A percentile compares a stretch with the other conserved stretches of the same genome.
Conservation (phyloP, 176 grass and related monocot species). For the Raddia guianensis region DNA sequence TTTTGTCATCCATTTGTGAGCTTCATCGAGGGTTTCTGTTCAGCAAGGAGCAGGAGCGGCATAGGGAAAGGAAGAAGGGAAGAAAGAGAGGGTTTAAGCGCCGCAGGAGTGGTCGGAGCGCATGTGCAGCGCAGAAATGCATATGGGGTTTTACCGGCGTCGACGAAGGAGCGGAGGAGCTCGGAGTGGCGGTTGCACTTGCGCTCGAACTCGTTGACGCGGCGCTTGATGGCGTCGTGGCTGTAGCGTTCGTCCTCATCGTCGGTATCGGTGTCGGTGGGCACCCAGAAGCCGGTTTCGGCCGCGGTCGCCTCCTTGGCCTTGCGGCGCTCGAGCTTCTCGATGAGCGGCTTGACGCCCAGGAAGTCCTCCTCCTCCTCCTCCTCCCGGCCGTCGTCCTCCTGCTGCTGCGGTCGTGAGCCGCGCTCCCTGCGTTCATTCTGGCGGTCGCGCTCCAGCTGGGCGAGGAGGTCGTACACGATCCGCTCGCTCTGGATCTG, state of each 20-base stretch:
- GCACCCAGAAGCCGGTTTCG: conserved; percentile 61
- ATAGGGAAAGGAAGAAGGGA: no score
- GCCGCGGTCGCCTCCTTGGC: conserved; percentile 37
- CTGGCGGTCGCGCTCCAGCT: conserved; percentile 67
- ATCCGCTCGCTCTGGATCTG: conserved; percentile 32
- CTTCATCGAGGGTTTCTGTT: conserved; percentile 85
- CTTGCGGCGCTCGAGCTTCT: conserved; percentile 61
- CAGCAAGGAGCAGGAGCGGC: no score
- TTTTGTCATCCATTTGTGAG: conserved; percentile 80
- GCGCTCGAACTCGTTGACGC: conserved; percentile 74
- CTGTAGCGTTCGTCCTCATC: conserved; percentile 86
- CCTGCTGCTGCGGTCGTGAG: background rate
- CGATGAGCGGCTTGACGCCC: conserved; percentile 72
- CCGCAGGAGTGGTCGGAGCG: no score
- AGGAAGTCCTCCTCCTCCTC: conserved; percentile 73
- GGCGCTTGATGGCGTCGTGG: conserved; percentile 49
- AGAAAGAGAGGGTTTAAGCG: background rate
- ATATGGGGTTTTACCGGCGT: conserved; percentile 53
- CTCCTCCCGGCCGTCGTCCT: conserved; percentile 21
- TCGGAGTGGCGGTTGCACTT: conserved; percentile 78
- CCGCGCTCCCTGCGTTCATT: conserved; percentile 43
- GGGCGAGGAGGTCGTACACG: conserved; percentile 58
- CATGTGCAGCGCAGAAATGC: background rate
- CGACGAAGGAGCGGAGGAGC: conserved; percentile 63
- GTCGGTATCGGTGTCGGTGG: conserved; percentile 81